Evolutionary conservation across 257 asterid genomes (phyloP).

Genomic region (Henckelia pumila): DNA sequence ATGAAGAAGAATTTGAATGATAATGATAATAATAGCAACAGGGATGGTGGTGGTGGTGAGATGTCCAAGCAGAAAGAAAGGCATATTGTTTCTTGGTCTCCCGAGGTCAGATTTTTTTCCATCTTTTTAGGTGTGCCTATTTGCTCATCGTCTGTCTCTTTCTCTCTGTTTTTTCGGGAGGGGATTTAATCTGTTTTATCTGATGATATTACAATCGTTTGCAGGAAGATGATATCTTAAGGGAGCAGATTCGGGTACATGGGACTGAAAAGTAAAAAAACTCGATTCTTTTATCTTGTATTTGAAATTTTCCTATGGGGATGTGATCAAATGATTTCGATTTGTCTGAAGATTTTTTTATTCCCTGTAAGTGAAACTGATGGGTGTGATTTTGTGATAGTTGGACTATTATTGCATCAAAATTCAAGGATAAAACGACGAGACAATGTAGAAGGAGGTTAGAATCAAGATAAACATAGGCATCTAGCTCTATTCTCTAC

Average conservation of each 20-base stretch:
- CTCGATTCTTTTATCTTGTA: slow-evolving; percentile 28
- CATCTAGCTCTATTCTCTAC: slow-evolving; percentile 15
- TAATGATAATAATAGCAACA: slow-evolving; percentile 28
- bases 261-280: slow-evolving; percentile 82
- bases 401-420: slow-evolving; percentile 92
- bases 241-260: slow-evolving; percentile 87
- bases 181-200: slow-evolving; percentile 10
- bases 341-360: slow-evolving; percentile 26
- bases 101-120: slow-evolving; percentile 60
- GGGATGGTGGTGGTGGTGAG: slow-evolving; percentile 33
- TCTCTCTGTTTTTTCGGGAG: background rate
- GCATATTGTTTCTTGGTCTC: slow-evolving; percentile 98
- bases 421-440: slow-evolving; percentile 90
- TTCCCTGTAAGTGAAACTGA: slow-evolving; percentile 21
- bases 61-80: slow-evolving; percentile 76
- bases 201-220: slow-evolving; percentile 29
- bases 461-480: slow-evolving; percentile 26
- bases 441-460: slow-evolving; percentile 99
- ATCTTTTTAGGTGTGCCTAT: background rate
- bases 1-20: slow-evolving; percentile 49
- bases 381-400: slow-evolving; percentile 41
- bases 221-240: slow-evolving; percentile 94
- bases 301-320: slow-evolving; percentile 15
- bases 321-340: slow-evolving; percentile 21
- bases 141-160: background rate